Conservation (phyloP, 768 basidiomycete genomes). For the Lentinula sp. region DNA sequence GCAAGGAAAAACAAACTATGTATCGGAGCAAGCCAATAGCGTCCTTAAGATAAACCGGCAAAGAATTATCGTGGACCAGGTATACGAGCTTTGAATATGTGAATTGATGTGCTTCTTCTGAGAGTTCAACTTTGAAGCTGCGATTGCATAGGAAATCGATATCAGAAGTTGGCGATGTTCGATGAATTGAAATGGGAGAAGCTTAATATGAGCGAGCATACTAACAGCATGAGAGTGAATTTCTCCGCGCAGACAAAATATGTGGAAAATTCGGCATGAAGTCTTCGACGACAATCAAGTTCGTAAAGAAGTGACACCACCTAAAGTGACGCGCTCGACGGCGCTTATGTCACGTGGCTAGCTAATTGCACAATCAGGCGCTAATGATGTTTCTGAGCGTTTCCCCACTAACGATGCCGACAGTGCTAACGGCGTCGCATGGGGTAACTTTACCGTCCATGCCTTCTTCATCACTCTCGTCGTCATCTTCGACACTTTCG, state of each 20-base stretch:
- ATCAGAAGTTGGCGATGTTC: neutral
- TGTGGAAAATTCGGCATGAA: too few species aligned
- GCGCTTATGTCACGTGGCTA: neutral
- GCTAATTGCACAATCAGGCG: neutral
- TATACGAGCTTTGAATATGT: too few species aligned
- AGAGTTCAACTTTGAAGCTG: neutral
- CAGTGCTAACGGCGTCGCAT: slow-evolving; percentile 3
- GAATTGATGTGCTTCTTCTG: neutral
- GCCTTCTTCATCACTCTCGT: neutral
- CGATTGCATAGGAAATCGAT: too few species aligned
- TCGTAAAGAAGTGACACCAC: too few species aligned
- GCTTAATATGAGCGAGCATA: too few species aligned
- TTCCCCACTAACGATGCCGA: neutral
- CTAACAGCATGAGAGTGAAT: too few species aligned
- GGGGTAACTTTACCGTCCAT: neutral
- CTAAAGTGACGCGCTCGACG: neutral
- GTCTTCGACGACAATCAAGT: too few species aligned
- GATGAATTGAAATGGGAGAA: too few species aligned
- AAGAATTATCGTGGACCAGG: too few species aligned
- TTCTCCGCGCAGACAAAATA: too few species aligned
- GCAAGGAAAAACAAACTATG: neutral
- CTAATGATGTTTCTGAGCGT: neutral
- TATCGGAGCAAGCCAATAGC: neutral
- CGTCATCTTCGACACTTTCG: neutral
- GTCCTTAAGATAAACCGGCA: too few species aligned